Evolutionary conservation across 352 stramenopile genomes (phyloP).

Genomic region (Phytopythium litorale): DNA sequence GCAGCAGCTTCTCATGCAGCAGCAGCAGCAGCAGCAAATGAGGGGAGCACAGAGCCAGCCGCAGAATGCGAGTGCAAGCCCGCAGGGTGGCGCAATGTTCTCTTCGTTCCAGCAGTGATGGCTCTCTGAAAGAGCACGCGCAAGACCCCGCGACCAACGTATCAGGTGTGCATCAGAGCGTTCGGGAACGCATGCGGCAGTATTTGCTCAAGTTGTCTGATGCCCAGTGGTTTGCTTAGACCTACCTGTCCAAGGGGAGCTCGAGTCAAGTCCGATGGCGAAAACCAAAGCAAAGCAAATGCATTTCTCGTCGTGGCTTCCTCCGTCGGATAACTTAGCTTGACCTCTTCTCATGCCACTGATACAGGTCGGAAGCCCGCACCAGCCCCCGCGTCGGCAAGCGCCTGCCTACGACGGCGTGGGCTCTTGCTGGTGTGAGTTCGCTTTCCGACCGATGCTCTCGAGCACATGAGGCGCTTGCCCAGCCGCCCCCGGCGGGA

Average conservation of each 20-base stretch:
- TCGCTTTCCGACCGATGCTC: slow-evolving; percentile 3
- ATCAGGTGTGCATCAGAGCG: too few species aligned
- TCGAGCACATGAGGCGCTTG: background rate
- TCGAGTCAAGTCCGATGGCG: too few species aligned
- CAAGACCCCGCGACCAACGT: too few species aligned
- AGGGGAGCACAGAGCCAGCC: slow-evolving; percentile 20
- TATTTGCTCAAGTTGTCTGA: too few species aligned
- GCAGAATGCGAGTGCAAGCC: background rate
- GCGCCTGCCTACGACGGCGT: background rate
- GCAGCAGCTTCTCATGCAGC: background rate
- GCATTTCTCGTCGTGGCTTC: background rate
- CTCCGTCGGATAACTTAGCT: background rate
- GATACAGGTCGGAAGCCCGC: too few species aligned
- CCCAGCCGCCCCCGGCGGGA: background rate
- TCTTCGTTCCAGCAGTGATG: background rate
- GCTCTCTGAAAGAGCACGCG: background rate
- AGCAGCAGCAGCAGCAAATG: slow-evolving; percentile 20
- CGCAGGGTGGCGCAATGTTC: background rate
- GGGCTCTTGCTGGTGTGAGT: slow-evolving; percentile 4
- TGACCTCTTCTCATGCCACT: background rate
- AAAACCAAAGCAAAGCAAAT: background rate
- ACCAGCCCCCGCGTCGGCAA: too few species aligned
- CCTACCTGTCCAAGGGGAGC: too few species aligned
- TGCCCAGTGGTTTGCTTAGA: too few species aligned
- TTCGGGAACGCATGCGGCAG: too few species aligned